Evolutionary conservation across 2,329 filamentous ascomycete species (phyloP).

Genomic region (Pleochaeta shiraiana): DNA sequence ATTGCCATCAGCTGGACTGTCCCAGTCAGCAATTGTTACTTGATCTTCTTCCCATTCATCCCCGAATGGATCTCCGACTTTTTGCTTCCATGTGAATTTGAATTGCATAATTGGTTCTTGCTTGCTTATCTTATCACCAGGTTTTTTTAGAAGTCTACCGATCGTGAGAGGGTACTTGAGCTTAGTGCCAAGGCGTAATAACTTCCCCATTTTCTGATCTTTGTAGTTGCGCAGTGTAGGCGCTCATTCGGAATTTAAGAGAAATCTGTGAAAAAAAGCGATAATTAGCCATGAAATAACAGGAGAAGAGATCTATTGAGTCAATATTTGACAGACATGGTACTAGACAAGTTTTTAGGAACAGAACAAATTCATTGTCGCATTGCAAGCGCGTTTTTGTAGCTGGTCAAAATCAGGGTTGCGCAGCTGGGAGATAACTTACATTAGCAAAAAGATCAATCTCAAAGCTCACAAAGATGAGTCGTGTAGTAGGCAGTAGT

Average conservation of each 20-base stretch:
- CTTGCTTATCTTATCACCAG: conserved; percentile 53
- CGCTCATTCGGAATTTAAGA: neutral
- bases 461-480: too few species aligned
- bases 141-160: conserved; percentile 56
- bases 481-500: too few species aligned
- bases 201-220: conserved; percentile 23
- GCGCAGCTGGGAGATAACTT: too few species aligned
- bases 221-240: conserved; percentile 11
- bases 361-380: too few species aligned
- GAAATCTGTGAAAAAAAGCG: too few species aligned
- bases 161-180: conserved; percentile 90
- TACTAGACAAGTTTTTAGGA: too few species aligned
- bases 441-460: too few species aligned
- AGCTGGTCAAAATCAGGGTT: too few species aligned
- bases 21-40: conserved; percentile 55
- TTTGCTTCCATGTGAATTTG: conserved; percentile 60
- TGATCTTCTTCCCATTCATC: conserved; percentile 44
- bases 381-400: too few species aligned
- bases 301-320: too few species aligned
- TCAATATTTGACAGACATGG: too few species aligned
- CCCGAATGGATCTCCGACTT: conserved; percentile 43
- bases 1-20: conserved; percentile 63
- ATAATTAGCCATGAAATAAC: too few species aligned
- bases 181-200: conserved; percentile 32
- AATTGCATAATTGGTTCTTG: conserved; percentile 69